phyloP scores from a whole-genome alignment of 2,329 filamentous ascomycete species.

The Aureobasidium sp. region DNA sequence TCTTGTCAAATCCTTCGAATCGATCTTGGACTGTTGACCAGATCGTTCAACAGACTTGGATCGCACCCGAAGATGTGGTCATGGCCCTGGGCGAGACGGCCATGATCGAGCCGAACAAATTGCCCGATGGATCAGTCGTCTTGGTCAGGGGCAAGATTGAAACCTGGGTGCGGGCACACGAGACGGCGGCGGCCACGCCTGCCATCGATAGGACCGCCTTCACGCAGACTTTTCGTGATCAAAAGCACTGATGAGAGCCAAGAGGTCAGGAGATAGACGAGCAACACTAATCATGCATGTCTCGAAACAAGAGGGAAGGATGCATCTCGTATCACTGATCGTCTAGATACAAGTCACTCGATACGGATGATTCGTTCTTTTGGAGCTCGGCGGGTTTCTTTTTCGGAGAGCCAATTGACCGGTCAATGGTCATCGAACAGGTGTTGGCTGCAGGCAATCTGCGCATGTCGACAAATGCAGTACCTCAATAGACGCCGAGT shows the following conservation, averaged over 20 bases:
- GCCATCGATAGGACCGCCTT: constrained; percentile 70
- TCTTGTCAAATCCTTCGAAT: constrained; percentile 41
- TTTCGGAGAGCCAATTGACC: background rate
- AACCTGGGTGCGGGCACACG: constrained; percentile 58
- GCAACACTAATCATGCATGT: constrained; percentile 3
- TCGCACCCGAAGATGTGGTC: constrained; percentile 77
- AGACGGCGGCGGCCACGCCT: constrained; percentile 56
- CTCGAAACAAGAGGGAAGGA: background rate
- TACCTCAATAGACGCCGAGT: background rate
- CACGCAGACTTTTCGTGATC: constrained; percentile 40
- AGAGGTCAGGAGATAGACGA: background rate
- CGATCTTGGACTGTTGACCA: constrained; percentile 59
- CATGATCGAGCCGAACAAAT: constrained; percentile 52
- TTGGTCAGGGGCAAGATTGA: constrained; percentile 54
- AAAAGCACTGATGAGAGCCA: constrained; percentile 23
- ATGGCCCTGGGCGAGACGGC: constrained; percentile 73
- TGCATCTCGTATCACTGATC: background rate
- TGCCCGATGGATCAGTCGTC: constrained; percentile 42
- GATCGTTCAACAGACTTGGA: constrained; percentile 73
- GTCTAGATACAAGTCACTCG: background rate
- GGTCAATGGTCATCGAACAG: background rate
- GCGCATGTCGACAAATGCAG: constrained; percentile 3
- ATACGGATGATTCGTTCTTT: background rate
- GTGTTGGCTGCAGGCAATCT: constrained; percentile 3
- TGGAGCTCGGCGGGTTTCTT: background rate